Conservation (phyloP, 768 basidiomycete genomes). For the Suillus subalutaceus region DNA sequence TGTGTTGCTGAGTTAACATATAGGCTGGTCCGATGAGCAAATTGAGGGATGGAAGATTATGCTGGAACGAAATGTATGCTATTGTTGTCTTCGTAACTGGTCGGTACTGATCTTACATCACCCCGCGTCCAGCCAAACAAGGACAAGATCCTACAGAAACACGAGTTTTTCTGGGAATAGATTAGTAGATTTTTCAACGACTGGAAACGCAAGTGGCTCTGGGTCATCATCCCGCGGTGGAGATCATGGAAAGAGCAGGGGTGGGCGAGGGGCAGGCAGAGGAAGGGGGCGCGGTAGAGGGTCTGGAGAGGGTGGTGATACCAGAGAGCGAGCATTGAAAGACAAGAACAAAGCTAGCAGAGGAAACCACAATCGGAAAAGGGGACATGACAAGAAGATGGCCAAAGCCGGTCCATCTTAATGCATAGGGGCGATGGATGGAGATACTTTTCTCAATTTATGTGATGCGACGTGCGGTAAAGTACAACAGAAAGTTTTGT, state of each 20-base stretch:
- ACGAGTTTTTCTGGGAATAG: slow-evolving; percentile 77
- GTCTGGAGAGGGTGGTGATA: slow-evolving; percentile 40
- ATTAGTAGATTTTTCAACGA: slow-evolving; percentile 16
- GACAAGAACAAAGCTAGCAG: slow-evolving; percentile 77
- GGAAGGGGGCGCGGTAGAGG: slow-evolving; percentile 41
- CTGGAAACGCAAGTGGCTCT: slow-evolving; percentile 7
- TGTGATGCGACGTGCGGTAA: neutral
- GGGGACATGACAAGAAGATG: slow-evolving; percentile 93
- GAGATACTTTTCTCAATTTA: neutral
- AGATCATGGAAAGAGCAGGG: slow-evolving; percentile 44
- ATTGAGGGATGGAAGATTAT: slow-evolving; percentile 93
- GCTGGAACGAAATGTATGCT: slow-evolving; percentile 83
- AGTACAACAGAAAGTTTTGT: neutral
- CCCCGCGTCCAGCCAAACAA: slow-evolving; percentile 60
- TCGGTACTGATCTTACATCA: slow-evolving; percentile 5
- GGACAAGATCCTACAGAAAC: slow-evolving; percentile 71
- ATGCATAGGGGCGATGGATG: slow-evolving; percentile 8
- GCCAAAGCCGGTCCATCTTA: slow-evolving; percentile 48
- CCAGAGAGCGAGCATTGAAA: slow-evolving; percentile 69
- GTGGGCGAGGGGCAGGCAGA: slow-evolving; percentile 42
- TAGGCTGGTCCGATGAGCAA: slow-evolving; percentile 81
- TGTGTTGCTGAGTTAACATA: neutral
- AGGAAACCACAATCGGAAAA: slow-evolving; percentile 74
- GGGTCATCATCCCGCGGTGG: slow-evolving; percentile 32
- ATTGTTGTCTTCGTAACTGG: slow-evolving; percentile 11